A percentile compares a stretch with the other conserved stretches of the same genome.
phyloP scores from a whole-genome alignment of 2,329 filamentous ascomycete genomes.

The Davidsoniella australis region DNA sequence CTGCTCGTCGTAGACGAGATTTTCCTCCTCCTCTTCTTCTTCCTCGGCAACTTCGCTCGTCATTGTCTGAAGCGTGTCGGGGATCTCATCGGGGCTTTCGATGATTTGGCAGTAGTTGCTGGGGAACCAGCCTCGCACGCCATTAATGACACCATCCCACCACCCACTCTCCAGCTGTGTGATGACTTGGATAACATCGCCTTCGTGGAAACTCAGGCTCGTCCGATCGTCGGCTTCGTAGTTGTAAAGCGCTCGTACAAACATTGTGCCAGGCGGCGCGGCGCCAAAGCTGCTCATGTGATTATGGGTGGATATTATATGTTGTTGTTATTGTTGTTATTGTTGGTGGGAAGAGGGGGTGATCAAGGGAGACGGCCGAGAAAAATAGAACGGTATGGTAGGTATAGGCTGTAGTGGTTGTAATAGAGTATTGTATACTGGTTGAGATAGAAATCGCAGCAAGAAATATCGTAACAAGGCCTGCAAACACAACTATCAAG shows the following conservation, averaged over 20 bases:
- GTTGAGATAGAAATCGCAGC: too few species aligned
- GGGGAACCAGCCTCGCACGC: slow-evolving; percentile 93
- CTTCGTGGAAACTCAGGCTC: slow-evolving; percentile 89
- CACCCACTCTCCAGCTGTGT: slow-evolving; percentile 95
- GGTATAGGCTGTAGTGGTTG: too few species aligned
- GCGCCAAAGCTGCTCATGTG: slow-evolving; percentile 45
- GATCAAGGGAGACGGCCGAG: too few species aligned
- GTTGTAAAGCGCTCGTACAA: slow-evolving; percentile 90
- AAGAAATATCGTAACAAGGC: too few species aligned
- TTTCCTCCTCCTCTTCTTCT: slow-evolving; percentile 34
- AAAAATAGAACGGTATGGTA: slow-evolving; percentile 6
- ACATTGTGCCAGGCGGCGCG: slow-evolving; percentile 54
- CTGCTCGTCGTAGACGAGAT: slow-evolving; percentile 50
- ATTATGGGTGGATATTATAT: background rate
- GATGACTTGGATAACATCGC: slow-evolving; percentile 95
- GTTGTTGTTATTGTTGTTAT: slow-evolving; percentile 1
- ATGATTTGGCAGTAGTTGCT: slow-evolving; percentile 96
- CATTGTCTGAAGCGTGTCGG: slow-evolving; percentile 30
- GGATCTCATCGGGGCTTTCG: slow-evolving; percentile 54
- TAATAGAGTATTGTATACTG: too few species aligned
- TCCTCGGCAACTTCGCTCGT: slow-evolving; percentile 3
- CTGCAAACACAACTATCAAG: too few species aligned
- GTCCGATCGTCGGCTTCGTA: slow-evolving; percentile 96
- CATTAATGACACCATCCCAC: slow-evolving; percentile 98
- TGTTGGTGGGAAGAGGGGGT: background rate